These are phyloP conservation scores for Chrysoporthe austroafricana DNA, from an alignment of 2,329 filamentous ascomycete species.

Conservation along the genomic window DNA sequence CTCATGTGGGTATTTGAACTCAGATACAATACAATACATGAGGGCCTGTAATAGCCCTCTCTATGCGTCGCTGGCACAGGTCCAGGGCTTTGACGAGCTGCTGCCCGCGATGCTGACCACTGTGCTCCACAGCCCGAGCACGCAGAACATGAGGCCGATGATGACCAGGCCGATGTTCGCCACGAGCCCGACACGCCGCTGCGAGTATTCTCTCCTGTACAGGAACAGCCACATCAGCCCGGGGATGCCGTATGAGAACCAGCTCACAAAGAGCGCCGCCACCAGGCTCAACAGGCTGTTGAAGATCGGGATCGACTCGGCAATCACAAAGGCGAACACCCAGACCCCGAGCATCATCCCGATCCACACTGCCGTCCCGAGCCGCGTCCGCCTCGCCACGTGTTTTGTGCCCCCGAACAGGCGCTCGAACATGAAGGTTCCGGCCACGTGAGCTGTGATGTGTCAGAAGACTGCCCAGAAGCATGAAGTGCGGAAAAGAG, in stretches of 20 bases:
- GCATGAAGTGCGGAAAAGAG: background rate
- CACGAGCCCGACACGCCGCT: constrained; percentile 38
- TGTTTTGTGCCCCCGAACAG: constrained; percentile 64
- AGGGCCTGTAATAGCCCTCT: background rate
- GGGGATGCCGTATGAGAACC: constrained; percentile 63
- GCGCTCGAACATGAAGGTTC: constrained; percentile 68
- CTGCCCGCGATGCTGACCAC: constrained; percentile 42
- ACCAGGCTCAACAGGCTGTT: constrained; percentile 67
- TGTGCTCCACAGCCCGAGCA: constrained; percentile 45
- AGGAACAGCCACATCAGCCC: constrained; percentile 54
- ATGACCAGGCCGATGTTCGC: constrained; percentile 40
- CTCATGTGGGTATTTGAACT: background rate
- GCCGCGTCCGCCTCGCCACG: constrained; percentile 52
- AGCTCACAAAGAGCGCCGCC: constrained; percentile 65
- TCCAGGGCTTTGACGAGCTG: constrained; percentile 41
- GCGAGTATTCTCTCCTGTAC: constrained; percentile 47
- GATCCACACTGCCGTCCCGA: constrained; percentile 61
- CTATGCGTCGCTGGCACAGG: constrained; percentile 38
- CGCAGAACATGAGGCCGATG: constrained; percentile 42
- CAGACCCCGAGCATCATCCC: constrained; percentile 59
- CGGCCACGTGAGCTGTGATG: constrained; percentile 59
- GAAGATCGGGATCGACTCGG: constrained; percentile 72
- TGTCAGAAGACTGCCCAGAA: background rate
- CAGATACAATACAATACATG: constrained; percentile 4
- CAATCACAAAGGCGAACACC: constrained; percentile 68